These are phyloP conservation scores for Serendipita vermifera DNA, from an alignment of 768 basidiomycete species.

Conservation along the genomic window DNA sequence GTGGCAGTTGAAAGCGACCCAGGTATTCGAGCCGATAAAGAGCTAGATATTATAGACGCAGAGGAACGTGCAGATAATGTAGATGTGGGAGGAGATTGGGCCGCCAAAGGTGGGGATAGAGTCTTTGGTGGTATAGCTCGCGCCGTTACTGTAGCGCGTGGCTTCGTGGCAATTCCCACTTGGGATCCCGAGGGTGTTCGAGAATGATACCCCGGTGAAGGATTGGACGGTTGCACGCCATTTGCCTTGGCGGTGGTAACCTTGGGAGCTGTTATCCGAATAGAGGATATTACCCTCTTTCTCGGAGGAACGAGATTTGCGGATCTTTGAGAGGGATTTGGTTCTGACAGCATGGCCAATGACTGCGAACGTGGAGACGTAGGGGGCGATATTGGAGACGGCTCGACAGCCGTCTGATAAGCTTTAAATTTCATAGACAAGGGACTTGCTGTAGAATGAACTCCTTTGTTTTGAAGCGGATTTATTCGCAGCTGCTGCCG, in stretches of 20 bases:
- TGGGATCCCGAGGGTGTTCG: not conserved
- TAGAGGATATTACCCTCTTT: not conserved
- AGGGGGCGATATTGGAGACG: not conserved
- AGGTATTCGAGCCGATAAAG: not conserved
- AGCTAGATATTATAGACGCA: not conserved
- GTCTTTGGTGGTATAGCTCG: not conserved
- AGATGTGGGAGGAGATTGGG: not conserved
- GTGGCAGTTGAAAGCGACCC: not conserved
- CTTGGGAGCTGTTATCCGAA: not conserved
- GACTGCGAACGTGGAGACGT: not conserved
- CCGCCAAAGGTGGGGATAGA: not conserved
- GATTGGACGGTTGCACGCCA: not conserved
- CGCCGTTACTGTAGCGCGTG: not conserved
- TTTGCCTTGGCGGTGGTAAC: not conserved
- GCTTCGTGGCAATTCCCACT: not conserved
- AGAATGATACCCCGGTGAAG: not conserved
- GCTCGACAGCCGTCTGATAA: not conserved
- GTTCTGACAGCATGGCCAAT: too few relatives aligned
- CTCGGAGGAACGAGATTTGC: too few relatives aligned
- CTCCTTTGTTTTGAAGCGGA: not conserved
- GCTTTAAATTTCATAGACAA: conserved; percentile 3
- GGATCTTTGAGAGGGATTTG: too few relatives aligned
- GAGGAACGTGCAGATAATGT: conserved; percentile 2
- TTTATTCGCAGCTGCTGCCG: conserved; percentile 5
- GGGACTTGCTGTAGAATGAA: not conserved